Conservation (phyloP, 2,329 filamentous ascomycete genomes). For the Nothophoma quercina region DNA sequence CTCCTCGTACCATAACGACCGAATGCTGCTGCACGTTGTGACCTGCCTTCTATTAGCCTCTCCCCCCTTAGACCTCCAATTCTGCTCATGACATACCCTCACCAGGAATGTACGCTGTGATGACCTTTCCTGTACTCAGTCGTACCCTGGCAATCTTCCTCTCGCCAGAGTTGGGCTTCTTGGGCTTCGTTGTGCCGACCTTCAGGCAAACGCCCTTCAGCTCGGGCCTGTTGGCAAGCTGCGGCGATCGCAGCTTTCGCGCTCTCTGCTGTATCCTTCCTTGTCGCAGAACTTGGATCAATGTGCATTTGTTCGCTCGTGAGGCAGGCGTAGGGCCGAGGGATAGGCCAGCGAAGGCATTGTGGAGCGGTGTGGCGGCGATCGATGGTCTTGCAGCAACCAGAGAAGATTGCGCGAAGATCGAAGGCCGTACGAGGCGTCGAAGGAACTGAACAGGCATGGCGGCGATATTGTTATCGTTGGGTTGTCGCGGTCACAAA, state of each 20-base stretch:
- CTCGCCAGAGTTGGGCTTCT: conserved; percentile 99
- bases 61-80: background rate
- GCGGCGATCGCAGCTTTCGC: conserved; percentile 87
- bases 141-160: conserved; percentile 93
- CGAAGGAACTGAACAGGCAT: conserved; percentile 53
- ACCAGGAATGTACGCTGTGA: conserved; percentile 94
- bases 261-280: conserved; percentile 81
- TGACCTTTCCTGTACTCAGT: conserved; percentile 82
- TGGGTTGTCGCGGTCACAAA: conserved; percentile 16
- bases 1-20: conserved; percentile 93
- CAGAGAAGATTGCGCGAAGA: conserved; percentile 27
- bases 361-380: conserved; percentile 27
- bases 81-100: conserved; percentile 66
- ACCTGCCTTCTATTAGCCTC: conserved; percentile 55
- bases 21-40: conserved; percentile 99
- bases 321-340: conserved; percentile 51
- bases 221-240: conserved; percentile 76
- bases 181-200: conserved; percentile 91
- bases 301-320: conserved; percentile 52
- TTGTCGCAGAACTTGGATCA: conserved; percentile 66
- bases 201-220: conserved; percentile 97
- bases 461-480: conserved; percentile 21
- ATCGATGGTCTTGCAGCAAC: conserved; percentile 31
- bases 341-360: conserved; percentile 28
- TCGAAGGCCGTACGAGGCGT: conserved; percentile 48